Evolutionary conservation across 2,329 filamentous ascomycete species (phyloP).

Genomic region (Leptographium galeiforme): DNA sequence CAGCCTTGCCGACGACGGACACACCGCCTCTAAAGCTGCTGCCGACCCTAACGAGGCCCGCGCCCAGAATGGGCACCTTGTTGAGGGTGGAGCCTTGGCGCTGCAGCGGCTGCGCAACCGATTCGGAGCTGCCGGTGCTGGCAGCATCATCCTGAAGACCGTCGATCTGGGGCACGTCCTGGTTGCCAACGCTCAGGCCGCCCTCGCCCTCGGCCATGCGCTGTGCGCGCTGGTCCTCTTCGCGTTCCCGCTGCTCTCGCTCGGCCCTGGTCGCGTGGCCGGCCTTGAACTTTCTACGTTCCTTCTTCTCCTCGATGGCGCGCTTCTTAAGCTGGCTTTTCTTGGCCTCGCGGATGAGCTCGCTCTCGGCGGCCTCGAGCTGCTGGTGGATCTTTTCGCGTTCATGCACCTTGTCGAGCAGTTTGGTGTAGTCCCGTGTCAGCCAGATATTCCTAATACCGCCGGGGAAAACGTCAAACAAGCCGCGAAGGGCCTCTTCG

Average conservation of each 20-base stretch:
- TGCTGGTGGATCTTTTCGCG: constrained; percentile 56
- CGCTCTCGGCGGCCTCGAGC: constrained; percentile 73
- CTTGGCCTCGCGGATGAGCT: constrained; percentile 67
- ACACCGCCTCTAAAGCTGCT: constrained; percentile 18
- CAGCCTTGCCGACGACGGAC: constrained; percentile 23
- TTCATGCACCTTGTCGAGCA: constrained; percentile 71
- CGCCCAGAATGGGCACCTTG: constrained; percentile 19
- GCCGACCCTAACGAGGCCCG: constrained; percentile 28
- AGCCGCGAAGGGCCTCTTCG: constrained; percentile 61
- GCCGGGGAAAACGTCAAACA: constrained; percentile 94
- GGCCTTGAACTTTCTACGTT: constrained; percentile 36
- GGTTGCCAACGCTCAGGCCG: constrained; percentile 38
- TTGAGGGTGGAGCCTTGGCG: constrained; percentile 15
- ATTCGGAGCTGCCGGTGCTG: constrained; percentile 6
- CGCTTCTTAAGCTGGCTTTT: constrained; percentile 61
- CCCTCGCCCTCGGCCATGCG: constrained; percentile 33
- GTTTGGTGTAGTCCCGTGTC: constrained; percentile 72
- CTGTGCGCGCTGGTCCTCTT: constrained; percentile 35
- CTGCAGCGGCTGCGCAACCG: neutral
- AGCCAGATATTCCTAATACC: constrained; percentile 95
- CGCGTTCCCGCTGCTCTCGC: constrained; percentile 29
- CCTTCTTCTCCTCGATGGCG: constrained; percentile 50
- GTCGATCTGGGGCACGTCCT: constrained; percentile 38
- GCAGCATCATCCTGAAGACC: constrained; percentile 12
- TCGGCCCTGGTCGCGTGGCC: constrained; percentile 39